Evolutionary conservation across 2,329 filamentous ascomycete genomes (phyloP).

Genomic region (Byssoonygena ceratinophila): DNA sequence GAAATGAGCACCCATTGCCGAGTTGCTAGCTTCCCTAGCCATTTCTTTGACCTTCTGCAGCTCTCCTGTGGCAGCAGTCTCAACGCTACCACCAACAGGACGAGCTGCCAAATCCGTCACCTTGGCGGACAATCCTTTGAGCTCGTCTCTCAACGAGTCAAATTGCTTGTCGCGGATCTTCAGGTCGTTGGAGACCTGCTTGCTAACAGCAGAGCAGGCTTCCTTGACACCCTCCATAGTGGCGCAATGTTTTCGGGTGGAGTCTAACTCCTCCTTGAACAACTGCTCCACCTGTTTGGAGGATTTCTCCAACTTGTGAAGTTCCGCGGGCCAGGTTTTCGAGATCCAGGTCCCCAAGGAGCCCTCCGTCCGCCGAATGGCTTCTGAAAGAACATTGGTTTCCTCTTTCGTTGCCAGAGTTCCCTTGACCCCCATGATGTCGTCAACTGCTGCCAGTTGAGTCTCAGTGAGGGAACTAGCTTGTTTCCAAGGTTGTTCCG

Average conservation of each 20-base stretch:
- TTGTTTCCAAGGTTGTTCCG: constrained; percentile 7
- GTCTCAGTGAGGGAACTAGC: not conserved
- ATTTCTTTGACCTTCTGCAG: constrained; percentile 6
- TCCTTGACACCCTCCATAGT: not conserved
- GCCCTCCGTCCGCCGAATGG: not conserved
- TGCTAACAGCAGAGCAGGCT: not conserved
- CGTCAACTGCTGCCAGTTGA: constrained; percentile 2
- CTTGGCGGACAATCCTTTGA: not conserved
- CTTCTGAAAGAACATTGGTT: constrained; percentile 1
- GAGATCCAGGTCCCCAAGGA: constrained; percentile 3
- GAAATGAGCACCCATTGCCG: not conserved
- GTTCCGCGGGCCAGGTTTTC: constrained; percentile 1
- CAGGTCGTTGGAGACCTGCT: not conserved
- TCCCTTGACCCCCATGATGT: not conserved
- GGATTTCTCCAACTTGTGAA: not conserved
- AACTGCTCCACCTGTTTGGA: not conserved
- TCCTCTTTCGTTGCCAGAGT: constrained; percentile 1
- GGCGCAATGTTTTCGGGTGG: not conserved
- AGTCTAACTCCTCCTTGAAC: not conserved
- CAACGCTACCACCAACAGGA: not conserved
- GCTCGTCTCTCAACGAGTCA: not conserved
- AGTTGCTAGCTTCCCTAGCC: constrained; percentile 6
- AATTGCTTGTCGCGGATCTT: not conserved
- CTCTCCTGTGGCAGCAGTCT: not conserved
- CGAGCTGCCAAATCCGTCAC: constrained; percentile 1